Evolutionary conservation across 441 rosid species (phyloP), one percentile per base, ranked within the genome.

Genomic region (Francoa sonchifolia): DNA sequence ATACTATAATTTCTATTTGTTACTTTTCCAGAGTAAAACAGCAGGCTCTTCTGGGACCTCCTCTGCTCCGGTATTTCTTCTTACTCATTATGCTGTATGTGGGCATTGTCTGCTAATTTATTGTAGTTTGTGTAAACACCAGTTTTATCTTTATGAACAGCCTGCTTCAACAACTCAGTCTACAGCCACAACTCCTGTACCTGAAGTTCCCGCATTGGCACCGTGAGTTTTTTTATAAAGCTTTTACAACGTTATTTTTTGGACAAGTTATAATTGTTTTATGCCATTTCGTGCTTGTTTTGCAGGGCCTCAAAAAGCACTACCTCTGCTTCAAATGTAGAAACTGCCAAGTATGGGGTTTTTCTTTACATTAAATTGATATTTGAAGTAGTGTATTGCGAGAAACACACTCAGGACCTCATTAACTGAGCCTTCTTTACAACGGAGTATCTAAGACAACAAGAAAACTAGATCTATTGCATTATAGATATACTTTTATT

Each of bases 21-120:
- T 34, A 16, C 12, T 42, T 20, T 31, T 8, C 36, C 75, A 88
- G 95, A 90, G 83, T 65, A 86, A 87, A 62, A 55, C 72, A 19
- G 58, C 60, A 17, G 67, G 82, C 47, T 73, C 94, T 28, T 57
- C 68, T 38, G 85, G 74, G 32, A 51, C 67, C 42, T 73, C 86
- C 2, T 75, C 92, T 21, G 44, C 65, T 58, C 99, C 69, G 82
- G 95, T 80, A 55, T 48, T 4, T 42, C 13, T 31, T 57, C 20
- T 36, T 34, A 18, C 5, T 19, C 29, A 17, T 39, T 51, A 15
- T 47, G 10, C 19, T 53, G 19, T 34, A 41, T 31, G 30, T 48
- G 56, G 13, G 12, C 6, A 22, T 11, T 12, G 6, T 28, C 30
- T 42, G n/a, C 41, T 17, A 36, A 15, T n/a, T 36, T 19, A 19